phyloP scores from a whole-genome alignment of 352 stramenopile genomes.

The Pythium vanterpoolii region DNA sequence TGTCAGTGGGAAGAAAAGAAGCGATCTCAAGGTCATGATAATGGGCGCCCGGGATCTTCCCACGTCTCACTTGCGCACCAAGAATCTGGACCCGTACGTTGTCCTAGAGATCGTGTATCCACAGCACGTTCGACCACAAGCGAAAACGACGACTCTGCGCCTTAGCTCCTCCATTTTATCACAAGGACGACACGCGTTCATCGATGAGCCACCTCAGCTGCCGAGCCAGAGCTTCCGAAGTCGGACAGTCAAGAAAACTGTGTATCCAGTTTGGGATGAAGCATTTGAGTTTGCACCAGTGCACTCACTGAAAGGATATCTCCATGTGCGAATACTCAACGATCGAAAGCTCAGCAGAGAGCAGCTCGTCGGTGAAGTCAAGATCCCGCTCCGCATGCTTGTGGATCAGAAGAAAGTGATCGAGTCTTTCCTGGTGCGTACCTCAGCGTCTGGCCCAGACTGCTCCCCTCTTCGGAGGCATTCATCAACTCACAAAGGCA shows the following conservation, averaged over 20 bases:
- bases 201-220: constrained; percentile 3
- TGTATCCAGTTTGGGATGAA: constrained; percentile 81
- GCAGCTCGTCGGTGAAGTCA: constrained; percentile 62
- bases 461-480: not conserved
- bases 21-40: constrained; percentile 50
- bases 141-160: not conserved
- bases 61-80: constrained; percentile 57
- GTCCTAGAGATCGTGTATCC: constrained; percentile 63
- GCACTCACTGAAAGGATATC: constrained; percentile 58
- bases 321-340: constrained; percentile 66
- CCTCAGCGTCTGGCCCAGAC: constrained; percentile 12
- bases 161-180: not conserved
- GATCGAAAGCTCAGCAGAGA: constrained; percentile 64
- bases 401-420: constrained; percentile 62
- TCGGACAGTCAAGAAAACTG: constrained; percentile 63
- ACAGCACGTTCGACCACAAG: constrained; percentile 23
- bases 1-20: constrained; percentile 41
- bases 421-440: constrained; percentile 54
- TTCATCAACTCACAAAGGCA: constrained; percentile 8
- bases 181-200: not conserved
- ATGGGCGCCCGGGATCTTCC: constrained; percentile 52
- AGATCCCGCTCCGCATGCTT: constrained; percentile 55
- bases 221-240: constrained; percentile 40
- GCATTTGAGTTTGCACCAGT: constrained; percentile 64
- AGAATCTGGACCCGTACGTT: constrained; percentile 74